phyloP scores from a whole-genome alignment of 805 yeast species.

The Brettanomyces custersianus region DNA sequence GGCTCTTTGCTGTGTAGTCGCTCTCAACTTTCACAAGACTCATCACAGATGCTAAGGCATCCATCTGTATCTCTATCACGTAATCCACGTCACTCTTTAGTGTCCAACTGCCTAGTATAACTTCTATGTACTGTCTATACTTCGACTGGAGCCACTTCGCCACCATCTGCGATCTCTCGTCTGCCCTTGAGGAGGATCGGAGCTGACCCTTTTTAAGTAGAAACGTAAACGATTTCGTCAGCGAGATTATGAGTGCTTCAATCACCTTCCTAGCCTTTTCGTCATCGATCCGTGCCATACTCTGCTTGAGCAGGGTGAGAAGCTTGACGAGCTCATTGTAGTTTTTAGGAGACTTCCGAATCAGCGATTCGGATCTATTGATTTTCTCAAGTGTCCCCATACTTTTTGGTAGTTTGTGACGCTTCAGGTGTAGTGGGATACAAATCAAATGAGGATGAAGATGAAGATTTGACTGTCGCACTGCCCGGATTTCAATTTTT shows the following conservation, averaged over 20 bases:
- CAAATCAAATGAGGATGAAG: too few species aligned
- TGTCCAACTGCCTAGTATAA: conserved; percentile 33
- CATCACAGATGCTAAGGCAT: conserved; percentile 44
- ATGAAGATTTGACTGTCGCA: too few species aligned
- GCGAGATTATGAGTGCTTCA: conserved; percentile 31
- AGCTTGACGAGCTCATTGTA: conserved; percentile 48
- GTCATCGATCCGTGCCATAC: conserved; percentile 17
- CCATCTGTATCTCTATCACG: conserved; percentile 39
- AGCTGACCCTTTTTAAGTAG: conserved; percentile 36
- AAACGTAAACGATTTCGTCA: conserved; percentile 40
- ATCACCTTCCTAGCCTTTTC: conserved; percentile 12
- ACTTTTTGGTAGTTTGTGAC: neutral
- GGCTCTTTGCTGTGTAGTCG: conserved; percentile 36
- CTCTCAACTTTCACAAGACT: conserved; percentile 52
- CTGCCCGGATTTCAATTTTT: too few species aligned
- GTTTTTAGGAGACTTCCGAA: conserved; percentile 35
- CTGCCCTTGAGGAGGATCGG: conserved; percentile 21
- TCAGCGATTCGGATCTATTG: conserved; percentile 18
- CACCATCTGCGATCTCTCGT: conserved; percentile 40
- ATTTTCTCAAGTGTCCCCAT: conserved; percentile 11
- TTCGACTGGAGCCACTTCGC: conserved; percentile 54
- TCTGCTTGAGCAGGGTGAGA: conserved; percentile 28
- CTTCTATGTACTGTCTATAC: conserved; percentile 44
- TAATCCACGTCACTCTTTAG: conserved; percentile 24
- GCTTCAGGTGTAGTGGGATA: too few species aligned